Evolutionary conservation across 192 early-diverging fungal species (phyloP).

Genomic region (Podila epigama): DNA sequence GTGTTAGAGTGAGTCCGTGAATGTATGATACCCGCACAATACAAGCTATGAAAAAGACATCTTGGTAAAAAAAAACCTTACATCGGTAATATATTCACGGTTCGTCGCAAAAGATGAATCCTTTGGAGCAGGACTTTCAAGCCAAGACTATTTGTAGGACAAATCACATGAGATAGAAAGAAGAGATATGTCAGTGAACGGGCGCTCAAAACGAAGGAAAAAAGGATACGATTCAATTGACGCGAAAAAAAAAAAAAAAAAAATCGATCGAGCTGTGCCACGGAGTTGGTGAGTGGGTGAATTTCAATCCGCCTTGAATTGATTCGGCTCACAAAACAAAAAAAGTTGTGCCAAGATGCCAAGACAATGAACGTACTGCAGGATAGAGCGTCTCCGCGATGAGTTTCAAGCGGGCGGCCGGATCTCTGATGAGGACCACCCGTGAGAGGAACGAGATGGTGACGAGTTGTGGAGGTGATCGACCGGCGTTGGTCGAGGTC

Average conservation of each 20-base stretch:
- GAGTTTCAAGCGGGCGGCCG: slow-evolving; percentile 23
- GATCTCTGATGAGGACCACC: slow-evolving; percentile 28
- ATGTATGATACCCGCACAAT: neutral
- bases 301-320: no score
- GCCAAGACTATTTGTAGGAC: slow-evolving; percentile 33
- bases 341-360: neutral
- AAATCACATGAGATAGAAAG: neutral
- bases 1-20: no score
- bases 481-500: slow-evolving; percentile 66
- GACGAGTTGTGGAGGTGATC: slow-evolving; percentile 43
- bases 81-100: slow-evolving; percentile 11
- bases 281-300: no score
- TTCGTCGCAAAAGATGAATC: slow-evolving; percentile 22
- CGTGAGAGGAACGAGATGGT: slow-evolving; percentile 37
- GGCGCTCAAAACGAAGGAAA: no score
- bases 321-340: no score
- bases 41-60: neutral
- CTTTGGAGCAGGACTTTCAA: slow-evolving; percentile 18
- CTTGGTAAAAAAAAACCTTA: slow-evolving; percentile 4
- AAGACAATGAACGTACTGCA: slow-evolving; percentile 10
- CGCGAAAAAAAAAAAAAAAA: no score
- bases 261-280: no score
- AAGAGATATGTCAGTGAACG: no score
- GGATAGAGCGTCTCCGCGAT: slow-evolving; percentile 37
- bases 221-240: no score